Evolutionary conservation across 441 rosid genomes (phyloP).

Genomic region (Eruca vesicaria): DNA sequence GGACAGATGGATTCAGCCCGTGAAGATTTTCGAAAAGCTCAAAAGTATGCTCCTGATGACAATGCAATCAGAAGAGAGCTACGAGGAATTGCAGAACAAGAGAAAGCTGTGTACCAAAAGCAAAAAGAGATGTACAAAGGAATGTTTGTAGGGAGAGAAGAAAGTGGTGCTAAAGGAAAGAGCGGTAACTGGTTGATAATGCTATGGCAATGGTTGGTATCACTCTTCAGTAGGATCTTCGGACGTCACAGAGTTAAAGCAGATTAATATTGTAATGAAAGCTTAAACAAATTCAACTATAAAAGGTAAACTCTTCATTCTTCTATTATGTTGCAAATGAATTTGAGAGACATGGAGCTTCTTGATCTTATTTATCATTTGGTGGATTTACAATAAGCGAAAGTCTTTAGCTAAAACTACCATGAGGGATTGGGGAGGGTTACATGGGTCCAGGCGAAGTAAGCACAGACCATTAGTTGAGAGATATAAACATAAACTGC

Average conservation of each 20-base stretch:
- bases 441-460: conserved; percentile 56
- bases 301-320: background rate
- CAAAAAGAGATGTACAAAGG: conserved; percentile 91
- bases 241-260: conserved; percentile 47
- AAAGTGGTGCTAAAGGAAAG: conserved; percentile 43
- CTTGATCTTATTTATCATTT: background rate
- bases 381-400: background rate
- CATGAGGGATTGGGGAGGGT: conserved; percentile 58
- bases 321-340: background rate
- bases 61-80: conserved; percentile 80
- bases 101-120: conserved; percentile 75
- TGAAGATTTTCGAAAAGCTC: conserved; percentile 82
- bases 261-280: conserved; percentile 31
- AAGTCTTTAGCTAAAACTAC: conserved; percentile 33
- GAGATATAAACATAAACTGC: conserved; percentile 84
- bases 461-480: conserved; percentile 75
- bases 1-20: conserved; percentile 90
- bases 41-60: conserved; percentile 81
- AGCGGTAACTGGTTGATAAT: conserved; percentile 44
- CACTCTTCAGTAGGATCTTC: conserved; percentile 45
- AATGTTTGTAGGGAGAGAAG: conserved; percentile 68
- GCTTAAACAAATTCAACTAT: background rate
- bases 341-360: background rate
- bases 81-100: conserved; percentile 76
- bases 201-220: conserved; percentile 68